Evolutionary conservation across 106 monocot genomes (phyloP), one percentile per base, ranked within the genome.

Genomic region (Dendrobium officinale): DNA sequence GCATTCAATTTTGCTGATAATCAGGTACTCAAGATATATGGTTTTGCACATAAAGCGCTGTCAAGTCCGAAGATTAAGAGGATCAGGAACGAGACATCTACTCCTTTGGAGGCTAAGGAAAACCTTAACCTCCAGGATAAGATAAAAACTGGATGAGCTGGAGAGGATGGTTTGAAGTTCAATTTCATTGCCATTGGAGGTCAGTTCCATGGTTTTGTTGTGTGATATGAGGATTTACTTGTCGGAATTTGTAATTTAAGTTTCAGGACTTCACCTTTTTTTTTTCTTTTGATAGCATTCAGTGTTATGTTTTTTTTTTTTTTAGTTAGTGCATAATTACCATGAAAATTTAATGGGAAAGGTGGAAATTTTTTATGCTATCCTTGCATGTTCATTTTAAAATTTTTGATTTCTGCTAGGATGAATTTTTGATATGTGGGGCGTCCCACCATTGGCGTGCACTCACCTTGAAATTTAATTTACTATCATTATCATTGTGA

Each of bases 1-100:
- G 93, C 93, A 17, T 89, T 93, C 79, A 93, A 91, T 75, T 93
- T 93, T 70, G 93, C 90, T 3, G 93, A 93, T 77, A 93, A 93
- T 59, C 93, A 93, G 84, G 87, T 93, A 19, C 87, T 93, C 51
- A 45, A 77, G 70, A 78, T 89, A 42, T 93, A 93, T 70, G 93
- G 91, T 1, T 93, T 93, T 77, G 67, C 80, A n/a, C 93, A 93
- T 73, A 85, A 76, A 72, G 85, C 77, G 33, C 79, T 93, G 44
- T 68, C 84, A 1, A 88, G 84, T 49, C 58, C 93, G 5, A 87
- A 86, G 73, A 85, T 93, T 17, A 87, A 79, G 82, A 67, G 89
- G 72, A 86, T 86, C 27, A 80, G 78, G 42, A 82, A 84, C 59
- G 82, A 86, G 81, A 82, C 87, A 9, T 73, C 86, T 0, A 79